Evolutionary conservation across 179 eudicot genomes (phyloP).

Genomic region (Silene noctiflora): DNA sequence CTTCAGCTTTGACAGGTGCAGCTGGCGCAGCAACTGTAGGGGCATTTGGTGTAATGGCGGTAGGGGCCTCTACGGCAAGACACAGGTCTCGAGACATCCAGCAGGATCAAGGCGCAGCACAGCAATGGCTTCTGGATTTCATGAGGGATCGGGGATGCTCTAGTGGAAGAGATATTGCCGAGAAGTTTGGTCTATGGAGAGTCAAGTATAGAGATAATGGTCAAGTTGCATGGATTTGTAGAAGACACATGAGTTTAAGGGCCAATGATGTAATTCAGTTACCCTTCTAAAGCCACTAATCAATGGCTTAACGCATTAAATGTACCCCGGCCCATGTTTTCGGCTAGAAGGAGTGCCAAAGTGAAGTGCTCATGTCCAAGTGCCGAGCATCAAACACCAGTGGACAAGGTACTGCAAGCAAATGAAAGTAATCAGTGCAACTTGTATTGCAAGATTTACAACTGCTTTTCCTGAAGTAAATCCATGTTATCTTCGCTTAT

Average conservation of each 20-base stretch:
- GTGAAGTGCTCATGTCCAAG: not conserved
- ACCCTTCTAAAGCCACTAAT: slow-evolving; percentile 46
- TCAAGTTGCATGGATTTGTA: slow-evolving; percentile 89
- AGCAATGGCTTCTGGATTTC: slow-evolving; percentile 91
- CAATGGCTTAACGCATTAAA: not conserved
- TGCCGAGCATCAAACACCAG: not conserved
- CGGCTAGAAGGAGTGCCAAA: not conserved
- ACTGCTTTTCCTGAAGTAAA: not conserved
- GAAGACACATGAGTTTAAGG: slow-evolving; percentile 65
- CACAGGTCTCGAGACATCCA: slow-evolving; percentile 51
- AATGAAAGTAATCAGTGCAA: not conserved
- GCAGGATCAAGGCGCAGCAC: slow-evolving; percentile 80
- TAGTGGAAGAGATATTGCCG: slow-evolving; percentile 80
- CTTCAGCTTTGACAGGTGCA: slow-evolving; percentile 62
- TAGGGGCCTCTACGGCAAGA: slow-evolving; percentile 40
- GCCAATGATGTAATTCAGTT: slow-evolving; percentile 68
- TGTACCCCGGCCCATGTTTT: not conserved
- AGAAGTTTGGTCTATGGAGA: slow-evolving; percentile 92
- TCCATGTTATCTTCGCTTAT: not conserved
- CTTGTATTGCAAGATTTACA: not conserved
- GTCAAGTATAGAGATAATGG: slow-evolving; percentile 86
- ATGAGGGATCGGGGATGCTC: slow-evolving; percentile 73
- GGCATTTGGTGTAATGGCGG: slow-evolving; percentile 59
- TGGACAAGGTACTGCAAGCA: not conserved
- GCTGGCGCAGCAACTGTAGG: slow-evolving; percentile 77